Percentiles rank a stretch among this genome's conserved stretches.
These are phyloP conservation scores for Marasmius oreades DNA, from an alignment of 1,284 basidiomycete genomes.

Conservation along the genomic window DNA sequence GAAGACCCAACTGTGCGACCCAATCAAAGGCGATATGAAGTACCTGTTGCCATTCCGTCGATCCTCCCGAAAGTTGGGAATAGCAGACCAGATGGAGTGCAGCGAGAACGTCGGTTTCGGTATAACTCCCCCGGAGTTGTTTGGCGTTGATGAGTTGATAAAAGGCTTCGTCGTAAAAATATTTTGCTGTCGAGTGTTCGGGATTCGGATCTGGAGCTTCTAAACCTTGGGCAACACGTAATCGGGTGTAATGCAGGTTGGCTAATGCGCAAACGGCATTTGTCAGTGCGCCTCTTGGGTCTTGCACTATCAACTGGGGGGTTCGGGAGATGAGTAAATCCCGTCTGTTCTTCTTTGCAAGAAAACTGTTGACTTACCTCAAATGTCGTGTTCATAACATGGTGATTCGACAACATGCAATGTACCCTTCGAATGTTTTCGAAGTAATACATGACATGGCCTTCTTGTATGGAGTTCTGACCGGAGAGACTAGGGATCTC, in stretches of 20 bases:
- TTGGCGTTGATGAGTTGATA: conserved; percentile 49
- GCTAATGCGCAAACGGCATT: conserved; percentile 74
- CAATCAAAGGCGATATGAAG: conserved; percentile 69
- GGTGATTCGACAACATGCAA: conserved; percentile 53
- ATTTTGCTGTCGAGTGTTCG: conserved; percentile 56
- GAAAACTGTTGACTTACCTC: conserved; percentile 46
- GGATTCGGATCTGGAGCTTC: conserved; percentile 50
- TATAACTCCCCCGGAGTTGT: conserved; percentile 47
- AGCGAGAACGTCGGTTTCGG: conserved; percentile 67
- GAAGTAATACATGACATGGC: conserved; percentile 66
- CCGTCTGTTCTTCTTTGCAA: neutral
- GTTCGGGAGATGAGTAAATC: conserved; percentile 9
- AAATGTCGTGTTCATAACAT: conserved; percentile 56
- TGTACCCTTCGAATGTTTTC: conserved; percentile 58
- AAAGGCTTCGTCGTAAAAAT: conserved; percentile 65
- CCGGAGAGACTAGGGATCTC: conserved; percentile 25
- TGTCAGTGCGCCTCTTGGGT: conserved; percentile 65
- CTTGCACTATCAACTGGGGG: conserved; percentile 54
- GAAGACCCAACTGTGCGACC: conserved; percentile 61
- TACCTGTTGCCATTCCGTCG: conserved; percentile 62
- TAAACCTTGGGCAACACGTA: conserved; percentile 56
- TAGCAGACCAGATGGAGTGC: conserved; percentile 71
- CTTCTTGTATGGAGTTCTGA: conserved; percentile 41
- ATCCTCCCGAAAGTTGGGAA: conserved; percentile 60
- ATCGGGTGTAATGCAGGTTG: conserved; percentile 61